Evolutionary conservation across 257 asterid species (phyloP), one percentile per base, ranked within the genome.

Genomic region (Nicotiana undulata): DNA sequence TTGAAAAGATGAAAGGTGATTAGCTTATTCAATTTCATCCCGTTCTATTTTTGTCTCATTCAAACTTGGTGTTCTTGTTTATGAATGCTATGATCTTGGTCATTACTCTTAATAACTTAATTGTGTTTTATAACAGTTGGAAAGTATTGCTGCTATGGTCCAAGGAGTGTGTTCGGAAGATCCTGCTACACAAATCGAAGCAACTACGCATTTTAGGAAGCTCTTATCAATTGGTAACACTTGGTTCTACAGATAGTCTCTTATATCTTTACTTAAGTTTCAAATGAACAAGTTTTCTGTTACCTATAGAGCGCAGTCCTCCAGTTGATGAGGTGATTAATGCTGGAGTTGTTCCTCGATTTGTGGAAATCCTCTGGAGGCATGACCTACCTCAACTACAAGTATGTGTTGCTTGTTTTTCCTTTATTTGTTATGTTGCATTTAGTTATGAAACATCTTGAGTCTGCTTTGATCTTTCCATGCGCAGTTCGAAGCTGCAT

Each of bases 381-480:
- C 86, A 89, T 74, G 94, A 92, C 81, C 82, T 92, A 37, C 97
- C 94, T 76, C 97, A 90, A 85, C 87, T 92, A 79, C 97, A 92
- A 85, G 97, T 92, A 82, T 77, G 94, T 63, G 74, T 61, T 76
- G 4, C 5, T 29, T 59, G 76, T 52, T 66, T 8, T 44, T 34
- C 44, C 44, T 6, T 34, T 6, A 5, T 34, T 34, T 34, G 9
- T 34, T 34, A 34, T 34, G 9, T 34, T 34, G 44, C 44, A 6
- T 34, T 34, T 34, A 34, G 44, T 6, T 34, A 34, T 34, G 44
- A 6, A 46, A 9, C n/a, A 11, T 44, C 17, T 11, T 12, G 12
- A 16, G 63, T 6, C 61, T 37, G 59, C 83, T 9, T 49, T 63
- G 58, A 5, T 65, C 34, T 12, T 52, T 75, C 83, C 28, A 28